These are phyloP conservation scores for Echium plantagineum DNA, from an alignment of 257 asterid genomes.

Conservation along the genomic window DNA sequence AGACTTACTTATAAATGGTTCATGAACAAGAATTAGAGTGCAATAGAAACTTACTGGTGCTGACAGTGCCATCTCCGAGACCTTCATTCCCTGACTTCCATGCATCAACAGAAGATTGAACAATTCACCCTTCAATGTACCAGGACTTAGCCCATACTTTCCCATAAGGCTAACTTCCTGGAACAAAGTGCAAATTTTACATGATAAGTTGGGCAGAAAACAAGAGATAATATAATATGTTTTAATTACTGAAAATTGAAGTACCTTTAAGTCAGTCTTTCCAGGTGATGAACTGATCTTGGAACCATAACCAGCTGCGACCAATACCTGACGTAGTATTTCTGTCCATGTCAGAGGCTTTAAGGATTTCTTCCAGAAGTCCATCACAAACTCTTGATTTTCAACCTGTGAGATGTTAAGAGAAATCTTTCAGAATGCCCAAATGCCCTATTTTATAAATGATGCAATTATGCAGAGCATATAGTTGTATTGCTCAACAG, in stretches of 20 bases:
- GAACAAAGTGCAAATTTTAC: conserved; percentile 5
- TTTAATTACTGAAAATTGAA: conserved; percentile 11
- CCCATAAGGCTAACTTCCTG: conserved; percentile 75
- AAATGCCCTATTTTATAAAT: too few relatives aligned
- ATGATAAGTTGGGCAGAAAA: background rate
- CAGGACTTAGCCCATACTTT: conserved; percentile 64
- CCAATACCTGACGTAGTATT: conserved; percentile 66
- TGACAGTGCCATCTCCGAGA: too few relatives aligned
- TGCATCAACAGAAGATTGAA: conserved; percentile 50
- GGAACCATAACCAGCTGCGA: conserved; percentile 91
- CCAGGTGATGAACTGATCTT: conserved; percentile 27
- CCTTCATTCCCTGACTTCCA: conserved; percentile 27
- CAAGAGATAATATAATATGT: too few relatives aligned
- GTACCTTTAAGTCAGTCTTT: conserved; percentile 55
- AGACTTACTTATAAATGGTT: too few relatives aligned
- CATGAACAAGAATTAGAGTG: too few relatives aligned
- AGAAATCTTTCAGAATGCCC: too few relatives aligned
- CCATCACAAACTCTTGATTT: conserved; percentile 28
- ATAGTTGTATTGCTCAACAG: too few relatives aligned
- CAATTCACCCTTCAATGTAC: conserved; percentile 82
- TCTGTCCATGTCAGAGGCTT: conserved; percentile 91
- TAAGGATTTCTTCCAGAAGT: conserved; percentile 66
- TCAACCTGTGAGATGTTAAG: conserved; percentile 48
- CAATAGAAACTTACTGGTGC: too few relatives aligned
- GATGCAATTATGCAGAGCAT: too few relatives aligned